Base-by-base conservation (phyloP, 768 basidiomycete species). In the Mycena pura region DNA sequence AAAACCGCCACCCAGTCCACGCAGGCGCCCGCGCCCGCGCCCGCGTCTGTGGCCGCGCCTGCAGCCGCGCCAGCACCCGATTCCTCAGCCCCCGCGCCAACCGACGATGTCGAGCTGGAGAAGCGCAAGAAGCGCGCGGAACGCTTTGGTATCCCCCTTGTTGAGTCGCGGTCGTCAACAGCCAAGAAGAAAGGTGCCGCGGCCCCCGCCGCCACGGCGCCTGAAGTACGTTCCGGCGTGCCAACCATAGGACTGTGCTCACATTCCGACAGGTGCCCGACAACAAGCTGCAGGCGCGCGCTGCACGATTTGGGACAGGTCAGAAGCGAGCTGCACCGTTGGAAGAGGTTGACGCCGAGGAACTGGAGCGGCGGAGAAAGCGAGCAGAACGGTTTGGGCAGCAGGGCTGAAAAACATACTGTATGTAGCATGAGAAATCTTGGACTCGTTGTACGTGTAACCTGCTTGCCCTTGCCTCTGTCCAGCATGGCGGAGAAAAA, bases 101-200 rank as follows among this genome's bases (percentile, higher is more conserved):
- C 36, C 4, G 78, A 70, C 22, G 86, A 88, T 59, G 57, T 73
- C 24, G 89, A 90, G 51, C 72, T 79, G 10, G 86, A 83, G 64
- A 87, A 80, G 66, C 84, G 86, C 52, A 84, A 76, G 69, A 77
- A 80, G 40, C 85, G 90, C 39, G 89, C 89, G 6, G 86, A 79
- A 17, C 85, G 90, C n/a, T 91, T 91, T 64, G 87, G 87, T 29
- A 85, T 88, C n/a, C 82, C 87, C 4, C 68, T 88, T 8, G 83
- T 88, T 9, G 79, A 82, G 25, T 61, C 71, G 44, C 72, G 73
- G 46, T 53, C 69, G 38, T 64, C 71, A 55, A 64, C 67, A 6
- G 48, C 59, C 34, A 72, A 72, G 60, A 71, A 62, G 62, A 63
- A 60, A 7, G 41, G 69, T 27, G 34, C 28, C 6, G 40, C 53